phyloP scores from a whole-genome alignment of 2,329 filamentous ascomycete genomes.

The Colletotrichum horii region DNA sequence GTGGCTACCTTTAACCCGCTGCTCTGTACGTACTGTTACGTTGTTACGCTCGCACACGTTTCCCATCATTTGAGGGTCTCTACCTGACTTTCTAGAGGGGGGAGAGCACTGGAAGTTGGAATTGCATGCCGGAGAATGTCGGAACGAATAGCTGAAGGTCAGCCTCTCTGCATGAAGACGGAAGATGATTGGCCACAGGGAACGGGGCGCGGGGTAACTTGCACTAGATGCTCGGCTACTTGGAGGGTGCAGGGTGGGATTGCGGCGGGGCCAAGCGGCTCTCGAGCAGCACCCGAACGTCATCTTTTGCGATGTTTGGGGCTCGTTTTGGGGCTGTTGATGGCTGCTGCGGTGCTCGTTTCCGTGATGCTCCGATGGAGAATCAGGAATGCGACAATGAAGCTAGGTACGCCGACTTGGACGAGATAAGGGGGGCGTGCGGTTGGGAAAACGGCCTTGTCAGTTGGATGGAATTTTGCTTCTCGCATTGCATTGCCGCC shows the following conservation, averaged over 20 bases:
- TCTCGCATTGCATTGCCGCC: slow-evolving; percentile 17
- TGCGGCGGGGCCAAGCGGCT: slow-evolving; percentile 16
- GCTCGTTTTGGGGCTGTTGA: background rate
- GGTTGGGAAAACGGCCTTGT: background rate
- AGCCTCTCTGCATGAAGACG: slow-evolving; percentile 5
- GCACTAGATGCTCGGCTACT: slow-evolving; percentile 2
- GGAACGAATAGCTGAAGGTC: slow-evolving; percentile 2
- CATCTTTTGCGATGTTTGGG: slow-evolving; percentile 20
- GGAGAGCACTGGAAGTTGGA: background rate
- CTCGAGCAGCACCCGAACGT: slow-evolving; percentile 19
- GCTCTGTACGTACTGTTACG: background rate
- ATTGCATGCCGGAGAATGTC: slow-evolving; percentile 17
- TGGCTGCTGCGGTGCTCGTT: background rate
- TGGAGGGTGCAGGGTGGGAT: background rate
- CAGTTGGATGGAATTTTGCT: background rate
- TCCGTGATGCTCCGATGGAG: slow-evolving; percentile 18
- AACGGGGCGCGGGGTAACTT: slow-evolving; percentile 11
- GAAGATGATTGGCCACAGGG: background rate
- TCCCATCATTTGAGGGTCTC: background rate
- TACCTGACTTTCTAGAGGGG: background rate
- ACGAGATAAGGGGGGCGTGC: background rate
- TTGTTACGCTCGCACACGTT: background rate
- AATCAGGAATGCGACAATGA: background rate
- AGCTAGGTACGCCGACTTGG: background rate
- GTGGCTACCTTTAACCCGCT: background rate